Percentiles rank a stretch among this genome's conserved stretches.
Evolutionary conservation across 2,329 filamentous ascomycete species (phyloP).

Genomic region (Arthrobotrys entomopaga): DNA sequence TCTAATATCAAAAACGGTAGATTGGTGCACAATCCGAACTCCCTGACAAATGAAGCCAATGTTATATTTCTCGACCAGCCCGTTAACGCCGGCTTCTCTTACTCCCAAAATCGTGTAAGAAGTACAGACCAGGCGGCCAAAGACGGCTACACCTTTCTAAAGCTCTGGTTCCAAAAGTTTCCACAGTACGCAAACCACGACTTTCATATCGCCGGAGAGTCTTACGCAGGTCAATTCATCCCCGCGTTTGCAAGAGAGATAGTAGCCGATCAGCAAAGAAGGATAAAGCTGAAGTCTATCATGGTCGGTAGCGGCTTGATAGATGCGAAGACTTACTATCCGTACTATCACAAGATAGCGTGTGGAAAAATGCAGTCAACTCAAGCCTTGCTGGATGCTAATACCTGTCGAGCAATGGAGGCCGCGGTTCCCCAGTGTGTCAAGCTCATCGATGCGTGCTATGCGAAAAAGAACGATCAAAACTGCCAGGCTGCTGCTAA

Average conservation of each 20-base stretch:
- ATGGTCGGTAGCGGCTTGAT: conserved; percentile 96
- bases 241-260: conserved; percentile 92
- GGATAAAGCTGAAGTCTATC: conserved; percentile 96
- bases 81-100: conserved; percentile 97
- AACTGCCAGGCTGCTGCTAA: neutral
- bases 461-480: conserved; percentile 62
- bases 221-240: conserved; percentile 94
- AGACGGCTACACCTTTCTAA: conserved; percentile 95
- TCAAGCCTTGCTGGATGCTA: conserved; percentile 81
- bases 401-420: conserved; percentile 87
- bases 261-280: conserved; percentile 77
- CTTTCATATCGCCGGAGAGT: conserved; percentile 98
- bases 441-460: conserved; percentile 87
- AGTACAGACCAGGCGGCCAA: conserved; percentile 96
- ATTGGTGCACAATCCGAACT: conserved; percentile 83
- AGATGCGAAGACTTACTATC: conserved; percentile 90
- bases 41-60: conserved; percentile 96
- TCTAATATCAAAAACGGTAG: conserved; percentile 84
- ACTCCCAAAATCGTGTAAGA: conserved; percentile 83
- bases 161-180: conserved; percentile 99
- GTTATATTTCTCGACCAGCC: conserved; percentile 99
- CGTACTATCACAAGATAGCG: conserved; percentile 95
- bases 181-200: conserved; percentile 92
- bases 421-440: conserved; percentile 89
- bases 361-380: conserved; percentile 90